Evolutionary conservation across 768 basidiomycete species (phyloP), one percentile per base, ranked within the genome.

Genomic region (Coprinopsis marcescibilis): DNA sequence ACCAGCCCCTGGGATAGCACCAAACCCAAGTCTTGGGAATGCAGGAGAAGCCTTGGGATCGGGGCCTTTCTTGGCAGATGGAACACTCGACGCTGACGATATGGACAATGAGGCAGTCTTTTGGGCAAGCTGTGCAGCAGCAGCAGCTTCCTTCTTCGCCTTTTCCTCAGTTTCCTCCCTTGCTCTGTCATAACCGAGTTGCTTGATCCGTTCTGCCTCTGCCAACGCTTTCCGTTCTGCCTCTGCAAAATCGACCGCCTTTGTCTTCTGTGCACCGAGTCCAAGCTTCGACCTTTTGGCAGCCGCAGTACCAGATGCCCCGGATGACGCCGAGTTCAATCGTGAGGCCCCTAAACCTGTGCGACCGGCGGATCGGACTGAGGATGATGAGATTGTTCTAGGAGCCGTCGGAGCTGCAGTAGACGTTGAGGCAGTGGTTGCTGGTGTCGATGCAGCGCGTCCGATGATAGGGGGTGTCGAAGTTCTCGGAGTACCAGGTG

Each of bases 201-300:
- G 82, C 62, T 89, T 87, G 62, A 93, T 79, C 48, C 92, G 76
- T 65, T 94, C 94, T 20, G 91, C 93, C 62, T 98, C 96, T 58
- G 92, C 94, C 21, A 77, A 61, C 0, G 96, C 96, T 55, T 85
- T 86, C 23, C 85, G 73, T 63, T 98, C 94, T 0, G 92, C 96
- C 56, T 91, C 91, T 15, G 87, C 96, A 61, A 99, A 99, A 66
- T 97, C 83, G 54, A 97, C 83, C 1, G 86, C 77, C 5, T 80
- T 83, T 0, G 91, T 78, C 63, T 91, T 94, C 60, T 87, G 85
- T 7, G 94, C 96, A 12, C 95, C 94, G 1, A 93, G 75, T 21
- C 88, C 89, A 12, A 86, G 75, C 57, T 84, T 84, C 6, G 76
- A 72, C 60, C 88, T 87, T 62, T 80, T 81, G 4, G 74, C 62